These are phyloP conservation scores for Boeremia lycopersici DNA, from an alignment of 2,329 filamentous ascomycete genomes.

Conservation along the genomic window DNA sequence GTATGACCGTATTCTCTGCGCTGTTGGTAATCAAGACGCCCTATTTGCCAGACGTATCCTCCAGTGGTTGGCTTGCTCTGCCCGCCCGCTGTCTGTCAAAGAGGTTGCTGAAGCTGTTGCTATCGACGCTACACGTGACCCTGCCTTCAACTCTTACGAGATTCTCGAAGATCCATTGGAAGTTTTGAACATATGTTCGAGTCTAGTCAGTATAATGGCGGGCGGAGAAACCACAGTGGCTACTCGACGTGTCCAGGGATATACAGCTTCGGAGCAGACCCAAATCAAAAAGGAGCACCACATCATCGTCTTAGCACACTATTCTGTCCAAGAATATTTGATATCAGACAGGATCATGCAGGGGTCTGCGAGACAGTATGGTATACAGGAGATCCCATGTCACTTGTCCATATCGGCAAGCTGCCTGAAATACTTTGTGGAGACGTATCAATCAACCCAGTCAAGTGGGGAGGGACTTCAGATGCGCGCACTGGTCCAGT, in stretches of 20 bases:
- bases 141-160: conserved; percentile 43
- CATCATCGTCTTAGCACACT: conserved; percentile 38
- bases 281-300: too few relatives aligned
- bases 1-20: conserved; percentile 34
- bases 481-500: too few relatives aligned
- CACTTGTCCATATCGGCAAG: conserved; percentile 27
- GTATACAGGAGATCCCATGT: conserved; percentile 28
- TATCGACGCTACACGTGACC: conserved; percentile 30
- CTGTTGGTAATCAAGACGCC: conserved; percentile 23
- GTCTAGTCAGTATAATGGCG: conserved; percentile 35
- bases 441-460: too few relatives aligned
- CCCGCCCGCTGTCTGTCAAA: conserved; percentile 23
- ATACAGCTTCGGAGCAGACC: too few relatives aligned
- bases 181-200: conserved; percentile 38
- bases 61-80: conserved; percentile 33
- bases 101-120: conserved; percentile 36
- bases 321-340: conserved; percentile 46
- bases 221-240: neutral
- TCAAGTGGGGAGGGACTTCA: too few relatives aligned
- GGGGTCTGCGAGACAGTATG: conserved; percentile 26
- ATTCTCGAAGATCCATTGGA: conserved; percentile 44
- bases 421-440: conserved; percentile 36
- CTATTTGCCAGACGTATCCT: conserved; percentile 31
- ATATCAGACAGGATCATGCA: conserved; percentile 33
- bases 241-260: too few relatives aligned